Conservation (phyloP, 2,329 filamentous ascomycete species). For the Rutstroemia sp. region DNA sequence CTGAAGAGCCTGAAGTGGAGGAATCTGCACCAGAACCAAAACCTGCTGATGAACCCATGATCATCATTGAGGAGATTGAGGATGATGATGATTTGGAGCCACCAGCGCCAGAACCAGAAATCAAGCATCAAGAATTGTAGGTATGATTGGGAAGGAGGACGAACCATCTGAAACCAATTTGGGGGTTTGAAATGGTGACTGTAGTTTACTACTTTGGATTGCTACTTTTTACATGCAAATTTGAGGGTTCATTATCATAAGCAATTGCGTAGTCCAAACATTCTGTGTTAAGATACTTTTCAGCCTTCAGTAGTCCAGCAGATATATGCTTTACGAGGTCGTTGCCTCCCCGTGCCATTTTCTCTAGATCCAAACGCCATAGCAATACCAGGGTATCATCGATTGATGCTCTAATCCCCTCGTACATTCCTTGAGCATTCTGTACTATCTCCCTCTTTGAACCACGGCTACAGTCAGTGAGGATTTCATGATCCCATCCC, state of each 20-base stretch:
- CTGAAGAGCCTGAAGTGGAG: constrained; percentile 33
- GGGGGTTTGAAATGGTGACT: no score
- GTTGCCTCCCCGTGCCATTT: not conserved
- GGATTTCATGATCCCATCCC: constrained; percentile 28
- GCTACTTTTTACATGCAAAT: not conserved
- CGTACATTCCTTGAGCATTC: not conserved
- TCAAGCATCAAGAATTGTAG: constrained; percentile 12
- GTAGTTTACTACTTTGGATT: no score
- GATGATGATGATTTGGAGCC: not conserved
- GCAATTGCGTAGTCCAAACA: not conserved
- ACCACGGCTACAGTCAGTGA: no score
- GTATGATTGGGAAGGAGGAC: not conserved
- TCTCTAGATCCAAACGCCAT: constrained; percentile 6
- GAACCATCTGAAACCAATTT: not conserved
- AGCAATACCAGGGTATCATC: constrained; percentile 12
- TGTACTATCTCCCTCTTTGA: not conserved
- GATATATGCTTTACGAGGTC: not conserved
- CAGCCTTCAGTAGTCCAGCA: not conserved
- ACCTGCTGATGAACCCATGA: constrained; percentile 8
- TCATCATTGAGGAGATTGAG: not conserved
- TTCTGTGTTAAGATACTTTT: not conserved
- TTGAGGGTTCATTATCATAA: not conserved
- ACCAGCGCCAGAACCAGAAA: constrained; percentile 5
- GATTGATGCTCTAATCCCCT: constrained; percentile 4
- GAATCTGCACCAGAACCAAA: constrained; percentile 26